Base-by-base conservation (phyloP, 2,329 filamentous ascomycete genomes). In the Lecanoromycetidae sp. region DNA sequence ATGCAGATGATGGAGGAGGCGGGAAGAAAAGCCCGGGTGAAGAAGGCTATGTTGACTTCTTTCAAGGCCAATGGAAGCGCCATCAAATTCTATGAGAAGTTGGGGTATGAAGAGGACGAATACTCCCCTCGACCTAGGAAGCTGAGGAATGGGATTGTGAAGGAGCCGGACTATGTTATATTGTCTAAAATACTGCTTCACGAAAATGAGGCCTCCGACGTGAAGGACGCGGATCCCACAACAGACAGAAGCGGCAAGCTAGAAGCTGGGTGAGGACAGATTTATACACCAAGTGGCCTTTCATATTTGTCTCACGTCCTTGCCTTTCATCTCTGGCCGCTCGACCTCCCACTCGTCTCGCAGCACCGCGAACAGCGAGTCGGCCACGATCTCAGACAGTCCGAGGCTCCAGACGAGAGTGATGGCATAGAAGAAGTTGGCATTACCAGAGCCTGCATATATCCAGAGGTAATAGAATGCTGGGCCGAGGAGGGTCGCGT, bases 361-460 rank as follows among this genome's bases (percentile, higher is more conserved):
- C 52, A 98, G 69, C 5, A 88, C 79, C 0, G 91, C 87, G 66
- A 93, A 96, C 2, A 94, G 72, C 44, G 87, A 73, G 61, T 98
- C 91, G 9, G 85, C 87, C 5, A 96, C 76, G 25, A 98, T 69
- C 52, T 98, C 72, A 30, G 87, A 88, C 56, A 94, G 74, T 0
- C 87, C 91, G 20, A 98, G 64, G 60, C 87, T 94, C 91, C 91
- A 98, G 0, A 98, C 91, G n/a, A 98, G 69, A 0, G 91, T 98
- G 58, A 98, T 96, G 55, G 91, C 91, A 61, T 98, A 98, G 68
- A 98, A 98, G 69, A 98, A 98, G 63, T 98, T 98, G 50, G 91
- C 91, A 59, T 98, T 98, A 23, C 91, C 91, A 48, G 87, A 94
- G 41, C 91, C 91, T 2, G 91, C 91, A 60, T 96, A 98, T 49